Percentiles rank a stretch among this genome's conserved stretches.
Evolutionary conservation across 106 monocot species (phyloP).

Genomic region (Allium cepa): DNA sequence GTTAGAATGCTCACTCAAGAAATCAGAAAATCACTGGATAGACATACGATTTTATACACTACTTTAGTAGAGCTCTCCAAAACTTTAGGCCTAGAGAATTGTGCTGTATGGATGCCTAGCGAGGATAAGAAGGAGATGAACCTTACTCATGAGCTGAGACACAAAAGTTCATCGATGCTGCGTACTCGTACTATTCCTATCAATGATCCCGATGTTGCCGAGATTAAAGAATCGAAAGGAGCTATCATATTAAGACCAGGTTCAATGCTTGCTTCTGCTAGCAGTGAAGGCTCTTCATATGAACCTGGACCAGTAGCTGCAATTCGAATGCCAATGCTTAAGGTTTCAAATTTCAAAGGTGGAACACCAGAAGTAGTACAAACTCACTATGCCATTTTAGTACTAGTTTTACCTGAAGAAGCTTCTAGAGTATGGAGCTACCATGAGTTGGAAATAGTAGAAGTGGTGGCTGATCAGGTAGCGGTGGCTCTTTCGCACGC

Average conservation of each 20-base stretch:
- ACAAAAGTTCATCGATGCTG: conserved; percentile 5
- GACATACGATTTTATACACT: conserved; percentile 60
- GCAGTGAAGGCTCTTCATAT: conserved; percentile 21
- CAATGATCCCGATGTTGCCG: conserved; percentile 33
- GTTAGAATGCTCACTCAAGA: conserved; percentile 76
- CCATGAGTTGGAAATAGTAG: conserved; percentile 57
- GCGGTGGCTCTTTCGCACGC: conserved; percentile 77
- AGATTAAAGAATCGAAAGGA: conserved; percentile 24
- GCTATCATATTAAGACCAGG: conserved; percentile 26
- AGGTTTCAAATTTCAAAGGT: conserved; percentile 57
- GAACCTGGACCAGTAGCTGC: conserved; percentile 41
- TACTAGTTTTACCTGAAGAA: conserved; percentile 46
- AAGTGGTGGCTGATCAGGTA: conserved; percentile 71
- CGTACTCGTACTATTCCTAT: conserved; percentile 15
- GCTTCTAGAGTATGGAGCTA: conserved; percentile 35
- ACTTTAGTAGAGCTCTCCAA: conserved; percentile 67
- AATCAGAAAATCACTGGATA: conserved; percentile 61
- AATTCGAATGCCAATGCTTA: conserved; percentile 65
- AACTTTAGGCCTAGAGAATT: conserved; percentile 49
- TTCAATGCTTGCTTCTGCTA: conserved; percentile 37
- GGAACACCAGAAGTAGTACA: conserved; percentile 41
- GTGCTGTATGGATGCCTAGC: conserved; percentile 75
- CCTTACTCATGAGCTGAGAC: conserved; percentile 42
- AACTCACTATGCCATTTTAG: conserved; percentile 55
- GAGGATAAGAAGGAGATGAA: conserved; percentile 31